These are phyloP conservation scores for Hypoxylon sp. DNA, from an alignment of 2,329 filamentous ascomycete genomes.

Conservation along the genomic window DNA sequence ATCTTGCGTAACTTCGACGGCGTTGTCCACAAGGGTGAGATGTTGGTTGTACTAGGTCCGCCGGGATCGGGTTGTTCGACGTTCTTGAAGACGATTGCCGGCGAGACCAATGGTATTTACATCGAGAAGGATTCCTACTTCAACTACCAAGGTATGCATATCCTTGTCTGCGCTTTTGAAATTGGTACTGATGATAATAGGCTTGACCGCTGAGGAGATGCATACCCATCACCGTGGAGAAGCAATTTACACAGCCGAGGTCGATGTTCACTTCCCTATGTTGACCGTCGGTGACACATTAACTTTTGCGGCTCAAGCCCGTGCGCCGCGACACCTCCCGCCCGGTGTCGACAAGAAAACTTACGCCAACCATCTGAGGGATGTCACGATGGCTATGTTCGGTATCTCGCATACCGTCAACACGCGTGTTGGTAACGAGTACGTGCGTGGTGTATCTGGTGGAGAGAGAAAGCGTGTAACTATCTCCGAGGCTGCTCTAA, in stretches of 20 bases:
- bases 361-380: conserved; percentile 75
- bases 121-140: conserved; percentile 79
- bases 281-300: conserved; percentile 84
- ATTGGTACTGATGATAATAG: conserved; percentile 54
- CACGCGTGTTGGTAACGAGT: conserved; percentile 82
- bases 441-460: conserved; percentile 80
- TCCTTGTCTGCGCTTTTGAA: neutral
- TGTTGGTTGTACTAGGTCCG: conserved; percentile 81
- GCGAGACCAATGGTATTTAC: conserved; percentile 85
- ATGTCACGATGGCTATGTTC: conserved; percentile 82
- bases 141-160: conserved; percentile 80
- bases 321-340: conserved; percentile 74
- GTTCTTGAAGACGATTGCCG: conserved; percentile 86
- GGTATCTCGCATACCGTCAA: conserved; percentile 81
- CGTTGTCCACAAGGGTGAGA: conserved; percentile 78
- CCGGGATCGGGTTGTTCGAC: conserved; percentile 85
- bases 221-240: conserved; percentile 84
- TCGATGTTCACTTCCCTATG: conserved; percentile 85
- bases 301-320: conserved; percentile 80
- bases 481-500: conserved; percentile 73
- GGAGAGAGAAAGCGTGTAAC: conserved; percentile 80
- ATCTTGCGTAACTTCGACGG: conserved; percentile 79
- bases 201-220: conserved; percentile 80
- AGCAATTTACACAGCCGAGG: conserved; percentile 88
- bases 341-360: conserved; percentile 67